Evolutionary conservation across 1,139 yeast species (phyloP).

Genomic region (Yamadazyma spencermartinsiae): DNA sequence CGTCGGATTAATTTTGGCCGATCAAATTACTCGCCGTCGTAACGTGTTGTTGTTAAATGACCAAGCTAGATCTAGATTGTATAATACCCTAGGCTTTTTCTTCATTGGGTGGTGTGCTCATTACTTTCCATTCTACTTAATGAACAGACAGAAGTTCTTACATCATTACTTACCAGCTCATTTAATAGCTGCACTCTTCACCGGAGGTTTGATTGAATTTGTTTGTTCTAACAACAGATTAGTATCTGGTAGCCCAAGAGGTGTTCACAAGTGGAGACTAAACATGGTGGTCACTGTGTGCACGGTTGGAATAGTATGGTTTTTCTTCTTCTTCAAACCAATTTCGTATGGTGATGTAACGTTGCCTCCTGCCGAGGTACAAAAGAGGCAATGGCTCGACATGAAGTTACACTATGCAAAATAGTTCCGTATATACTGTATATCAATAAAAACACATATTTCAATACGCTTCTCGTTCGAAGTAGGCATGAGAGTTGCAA

Average conservation of each 20-base stretch:
- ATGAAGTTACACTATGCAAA: constrained; percentile 83
- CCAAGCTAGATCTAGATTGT: constrained; percentile 70
- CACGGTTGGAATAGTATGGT: constrained; percentile 52
- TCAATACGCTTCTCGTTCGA: no score
- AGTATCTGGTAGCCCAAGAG: constrained; percentile 16
- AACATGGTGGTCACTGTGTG: constrained; percentile 38
- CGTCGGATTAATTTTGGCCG: constrained; percentile 64
- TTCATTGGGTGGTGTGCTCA: constrained; percentile 87
- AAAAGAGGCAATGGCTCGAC: constrained; percentile 77
- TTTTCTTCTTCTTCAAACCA: constrained; percentile 78
- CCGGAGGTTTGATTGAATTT: constrained; percentile 83
- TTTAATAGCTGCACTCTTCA: constrained; percentile 77
- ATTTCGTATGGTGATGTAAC: constrained; percentile 79
- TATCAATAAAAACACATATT: no score
- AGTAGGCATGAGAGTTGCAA: no score
- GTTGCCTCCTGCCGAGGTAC: constrained; percentile 63
- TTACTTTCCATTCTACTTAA: constrained; percentile 85
- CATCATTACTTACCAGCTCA: constrained; percentile 98
- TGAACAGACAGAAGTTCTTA: constrained; percentile 90
- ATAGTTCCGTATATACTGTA: no score
- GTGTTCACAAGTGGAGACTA: constrained; percentile 28
- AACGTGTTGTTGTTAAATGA: constrained; percentile 56
- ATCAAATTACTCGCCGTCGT: constrained; percentile 78
- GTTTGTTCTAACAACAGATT: constrained; percentile 59
- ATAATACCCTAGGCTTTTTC: constrained; percentile 81